These are phyloP conservation scores for Phytomonas serpens DNA, from an alignment of 208 protist genomes.

Conservation along the genomic window DNA sequence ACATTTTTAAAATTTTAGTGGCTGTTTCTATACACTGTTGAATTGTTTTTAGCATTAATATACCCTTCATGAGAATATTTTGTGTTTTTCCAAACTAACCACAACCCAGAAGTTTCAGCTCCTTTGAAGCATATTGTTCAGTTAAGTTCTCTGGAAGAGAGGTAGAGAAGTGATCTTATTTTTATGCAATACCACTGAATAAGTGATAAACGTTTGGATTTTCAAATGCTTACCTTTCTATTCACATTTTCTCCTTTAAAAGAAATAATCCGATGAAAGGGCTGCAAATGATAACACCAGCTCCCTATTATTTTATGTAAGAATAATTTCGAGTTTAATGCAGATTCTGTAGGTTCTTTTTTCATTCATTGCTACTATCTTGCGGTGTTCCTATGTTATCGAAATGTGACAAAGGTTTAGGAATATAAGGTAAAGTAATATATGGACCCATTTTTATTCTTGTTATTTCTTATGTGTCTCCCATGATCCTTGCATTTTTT, in stretches of 20 bases:
- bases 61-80: background rate
- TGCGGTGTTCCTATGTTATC: background rate
- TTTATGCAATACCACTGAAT: background rate
- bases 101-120: background rate
- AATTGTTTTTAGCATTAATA: background rate
- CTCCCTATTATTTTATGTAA: background rate
- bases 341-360: background rate
- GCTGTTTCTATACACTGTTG: background rate
- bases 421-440: background rate
- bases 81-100: background rate
- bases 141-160: conserved; percentile 13
- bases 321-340: background rate
- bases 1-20: background rate
- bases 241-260: background rate
- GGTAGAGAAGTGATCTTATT: background rate
- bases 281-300: background rate
- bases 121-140: conserved; percentile 9
- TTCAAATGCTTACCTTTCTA: background rate
- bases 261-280: background rate
- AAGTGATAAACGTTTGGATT: background rate
- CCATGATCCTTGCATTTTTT: conserved; percentile 12
- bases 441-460: conserved; percentile 6
- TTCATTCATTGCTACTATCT: background rate
- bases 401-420: background rate
- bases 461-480: background rate